A percentile compares a stretch with the other conserved stretches of the same genome.
These are phyloP conservation scores for Suhomyces terraborum DNA, from an alignment of 1,139 yeast species.

Conservation along the genomic window DNA sequence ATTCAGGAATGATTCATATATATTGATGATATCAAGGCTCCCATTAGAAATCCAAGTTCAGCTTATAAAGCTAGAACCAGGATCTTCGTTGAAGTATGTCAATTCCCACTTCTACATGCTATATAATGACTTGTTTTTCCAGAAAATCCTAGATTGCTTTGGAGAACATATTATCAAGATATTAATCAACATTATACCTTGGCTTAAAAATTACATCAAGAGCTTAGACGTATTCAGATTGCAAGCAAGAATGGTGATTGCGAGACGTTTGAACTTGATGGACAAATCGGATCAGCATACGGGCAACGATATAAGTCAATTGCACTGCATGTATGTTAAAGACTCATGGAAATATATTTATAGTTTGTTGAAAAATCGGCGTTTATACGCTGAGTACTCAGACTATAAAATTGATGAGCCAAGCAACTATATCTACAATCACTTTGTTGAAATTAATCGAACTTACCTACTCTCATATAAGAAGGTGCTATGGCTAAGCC, in stretches of 20 bases:
- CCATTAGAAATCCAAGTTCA: constrained; percentile 55
- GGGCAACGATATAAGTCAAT: constrained; percentile 2
- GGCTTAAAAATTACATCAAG: constrained; percentile 46
- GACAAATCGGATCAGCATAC: constrained; percentile 13
- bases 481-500: constrained; percentile 50
- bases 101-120: constrained; percentile 48
- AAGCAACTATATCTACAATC: constrained; percentile 45
- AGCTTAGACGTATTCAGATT: constrained; percentile 52
- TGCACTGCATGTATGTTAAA: constrained; percentile 32
- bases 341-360: constrained; percentile 62
- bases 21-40: constrained; percentile 22
- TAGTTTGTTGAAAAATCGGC: constrained; percentile 50
- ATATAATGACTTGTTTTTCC: constrained; percentile 52
- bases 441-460: constrained; percentile 48
- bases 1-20: background rate
- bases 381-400: constrained; percentile 54
- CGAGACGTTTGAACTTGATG: constrained; percentile 30
- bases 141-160: constrained; percentile 43
- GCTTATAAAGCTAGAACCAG: constrained; percentile 45
- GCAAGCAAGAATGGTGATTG: constrained; percentile 35
- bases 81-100: constrained; percentile 41
- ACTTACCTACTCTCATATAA: constrained; percentile 52
- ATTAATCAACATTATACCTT: constrained; percentile 37
- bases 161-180: constrained; percentile 41
- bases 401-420: constrained; percentile 58